Base-by-base conservation (phyloP, 805 yeast species). In the Kuraishia ogatae region DNA sequence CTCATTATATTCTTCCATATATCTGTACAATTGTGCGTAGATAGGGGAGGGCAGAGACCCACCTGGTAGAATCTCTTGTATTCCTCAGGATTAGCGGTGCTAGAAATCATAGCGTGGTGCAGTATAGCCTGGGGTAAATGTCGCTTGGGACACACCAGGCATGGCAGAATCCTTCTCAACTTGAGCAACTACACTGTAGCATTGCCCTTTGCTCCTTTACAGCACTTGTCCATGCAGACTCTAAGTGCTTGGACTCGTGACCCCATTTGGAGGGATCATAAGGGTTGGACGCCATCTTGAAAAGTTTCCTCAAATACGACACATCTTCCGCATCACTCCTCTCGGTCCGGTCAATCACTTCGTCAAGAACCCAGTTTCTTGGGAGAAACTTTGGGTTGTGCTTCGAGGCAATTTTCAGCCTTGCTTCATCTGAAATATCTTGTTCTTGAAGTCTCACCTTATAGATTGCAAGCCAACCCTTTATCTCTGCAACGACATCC, bases 321-420 rank as follows among this genome's bases (percentile, higher is more conserved):
- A 75, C 63, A 64, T 83, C 84, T n/a, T 71, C 72, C 39, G 79
- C 74, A n/a, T 73, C 73, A 28, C 77, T 72, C 1, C 82, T 87
- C 43, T 77, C 73, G 0, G 84, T 76, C 50, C 72, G 70, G 28
- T 79, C 76, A 50, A 89, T 84, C 0, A 90, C 97, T 58, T 91
- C 92, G 54, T 90, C 89, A 54, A 94, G 73, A 53, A 92, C 84
- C 91, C 96, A 89, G 59, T 84, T 87, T 57, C 93, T 77, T 21
- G 97, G 94, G 5, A 87, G 78, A 64, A 93, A 93, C 39, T 81
- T 65, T 2, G 98, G 99, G 63, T 93, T 94, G 52, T 70, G 72
- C 2, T 60, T 54, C 6, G 70, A 64, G 51, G 90, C 81, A 2
- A 73, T 60, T 8, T 56, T 58, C 2, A 57, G 60, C 53, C 92